Evolutionary conservation across 2,329 filamentous ascomycete species (phyloP).

Genomic region (Colletotrichum scovillei): DNA sequence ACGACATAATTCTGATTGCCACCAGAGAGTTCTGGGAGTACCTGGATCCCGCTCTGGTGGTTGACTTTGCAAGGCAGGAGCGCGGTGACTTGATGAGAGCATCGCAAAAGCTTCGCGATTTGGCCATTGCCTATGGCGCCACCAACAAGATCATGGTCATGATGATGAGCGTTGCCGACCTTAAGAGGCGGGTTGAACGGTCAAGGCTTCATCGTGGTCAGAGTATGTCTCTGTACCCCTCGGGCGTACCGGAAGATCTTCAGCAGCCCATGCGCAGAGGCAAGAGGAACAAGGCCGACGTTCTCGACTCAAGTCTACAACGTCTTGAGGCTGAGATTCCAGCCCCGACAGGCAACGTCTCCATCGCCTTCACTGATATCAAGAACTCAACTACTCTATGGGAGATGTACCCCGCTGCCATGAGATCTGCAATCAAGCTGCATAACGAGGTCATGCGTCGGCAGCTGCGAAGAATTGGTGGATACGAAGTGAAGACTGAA

Average conservation of each 20-base stretch:
- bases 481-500: constrained; percentile 99
- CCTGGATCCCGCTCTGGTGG: constrained; percentile 87
- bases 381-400: constrained; percentile 97
- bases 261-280: constrained; percentile 73
- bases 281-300: constrained; percentile 71
- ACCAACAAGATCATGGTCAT: constrained; percentile 98
- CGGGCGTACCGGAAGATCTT: constrained; percentile 77
- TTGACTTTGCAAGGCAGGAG: constrained; percentile 90
- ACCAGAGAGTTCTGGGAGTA: constrained; percentile 97
- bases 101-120: constrained; percentile 91
- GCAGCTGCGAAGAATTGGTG: constrained; percentile 91
- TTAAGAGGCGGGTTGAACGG: constrained; percentile 84
- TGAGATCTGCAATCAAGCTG: constrained; percentile 96
- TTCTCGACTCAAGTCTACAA: constrained; percentile 88
- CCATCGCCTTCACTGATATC: constrained; percentile 98
- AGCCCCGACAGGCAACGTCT: constrained; percentile 88
- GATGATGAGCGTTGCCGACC: constrained; percentile 92
- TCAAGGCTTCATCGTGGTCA: constrained; percentile 79
- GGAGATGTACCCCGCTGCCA: constrained; percentile 94
- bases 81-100: constrained; percentile 93
- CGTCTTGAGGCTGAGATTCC: constrained; percentile 91
- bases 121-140: constrained; percentile 95
- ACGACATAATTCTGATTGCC: constrained; percentile 93
- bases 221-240: constrained; percentile 87
- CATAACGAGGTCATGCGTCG: constrained; percentile 98